Evolutionary conservation across 2,329 filamentous ascomycete genomes (phyloP).

Genomic region (Ophiostoma australiae): DNA sequence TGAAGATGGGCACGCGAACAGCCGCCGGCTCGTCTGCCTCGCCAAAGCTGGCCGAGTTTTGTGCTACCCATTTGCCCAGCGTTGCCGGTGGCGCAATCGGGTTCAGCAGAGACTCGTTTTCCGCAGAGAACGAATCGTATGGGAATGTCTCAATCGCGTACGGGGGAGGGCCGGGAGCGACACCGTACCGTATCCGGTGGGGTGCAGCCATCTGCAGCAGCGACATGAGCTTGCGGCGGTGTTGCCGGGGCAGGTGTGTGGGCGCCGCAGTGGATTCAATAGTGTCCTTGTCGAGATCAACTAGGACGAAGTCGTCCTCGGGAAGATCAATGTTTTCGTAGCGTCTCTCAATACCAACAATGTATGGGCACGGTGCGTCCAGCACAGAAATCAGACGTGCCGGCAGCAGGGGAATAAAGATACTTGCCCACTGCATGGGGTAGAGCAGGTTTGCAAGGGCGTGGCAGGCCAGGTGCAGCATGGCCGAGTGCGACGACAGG

Average conservation of each 20-base stretch:
- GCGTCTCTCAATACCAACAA: slow-evolving; percentile 88
- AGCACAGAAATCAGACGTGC: slow-evolving; percentile 82
- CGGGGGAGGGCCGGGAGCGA: slow-evolving; percentile 79
- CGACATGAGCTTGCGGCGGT: slow-evolving; percentile 82
- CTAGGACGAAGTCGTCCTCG: slow-evolving; percentile 90
- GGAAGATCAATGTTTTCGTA: slow-evolving; percentile 84
- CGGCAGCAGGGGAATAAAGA: slow-evolving; percentile 88
- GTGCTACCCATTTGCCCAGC: slow-evolving; percentile 77
- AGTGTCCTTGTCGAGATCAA: slow-evolving; percentile 85
- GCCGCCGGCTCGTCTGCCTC: slow-evolving; percentile 53
- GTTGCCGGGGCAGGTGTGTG: slow-evolving; percentile 76
- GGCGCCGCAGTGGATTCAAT: slow-evolving; percentile 80
- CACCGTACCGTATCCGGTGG: slow-evolving; percentile 80
- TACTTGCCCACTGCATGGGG: slow-evolving; percentile 86
- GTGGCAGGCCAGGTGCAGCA: slow-evolving; percentile 89
- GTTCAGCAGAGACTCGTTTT: slow-evolving; percentile 75
- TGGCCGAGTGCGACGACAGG: slow-evolving; percentile 88
- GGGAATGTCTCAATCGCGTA: slow-evolving; percentile 93
- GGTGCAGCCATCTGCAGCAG: slow-evolving; percentile 86
- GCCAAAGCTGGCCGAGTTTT: slow-evolving; percentile 85
- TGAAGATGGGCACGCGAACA: slow-evolving; percentile 69
- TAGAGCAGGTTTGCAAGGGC: slow-evolving; percentile 83
- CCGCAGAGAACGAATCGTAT: slow-evolving; percentile 81
- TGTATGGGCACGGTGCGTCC: slow-evolving; percentile 93
- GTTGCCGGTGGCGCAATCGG: slow-evolving; percentile 64